Percentiles rank a stretch among this genome's conserved stretches.
Conservation (phyloP, 2,329 filamentous ascomycete genomes). For the Pseudocercospora ulei region DNA sequence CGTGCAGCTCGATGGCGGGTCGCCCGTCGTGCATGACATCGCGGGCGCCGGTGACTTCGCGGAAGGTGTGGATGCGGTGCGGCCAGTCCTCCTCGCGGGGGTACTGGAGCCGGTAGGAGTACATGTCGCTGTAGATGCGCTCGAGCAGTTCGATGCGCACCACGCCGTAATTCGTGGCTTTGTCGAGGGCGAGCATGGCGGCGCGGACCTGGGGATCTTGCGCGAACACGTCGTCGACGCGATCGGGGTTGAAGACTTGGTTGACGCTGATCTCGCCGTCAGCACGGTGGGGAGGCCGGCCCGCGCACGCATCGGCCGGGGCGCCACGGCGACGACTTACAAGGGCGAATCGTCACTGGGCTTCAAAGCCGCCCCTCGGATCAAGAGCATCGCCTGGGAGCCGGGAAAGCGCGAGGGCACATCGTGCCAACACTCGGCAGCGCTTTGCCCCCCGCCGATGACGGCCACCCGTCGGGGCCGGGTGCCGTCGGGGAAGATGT, state of each 20-base stretch:
- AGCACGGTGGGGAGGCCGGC: no score
- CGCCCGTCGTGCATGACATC: slow-evolving; percentile 33
- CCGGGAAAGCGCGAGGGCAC: slow-evolving; percentile 74
- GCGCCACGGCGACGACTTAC: slow-evolving; percentile 12
- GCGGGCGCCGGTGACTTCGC: slow-evolving; percentile 52
- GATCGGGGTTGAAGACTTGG: slow-evolving; percentile 86
- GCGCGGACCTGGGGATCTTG: slow-evolving; percentile 55
- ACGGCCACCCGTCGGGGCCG: slow-evolving; percentile 66
- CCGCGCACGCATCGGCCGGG: neutral
- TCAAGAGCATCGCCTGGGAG: slow-evolving; percentile 64
- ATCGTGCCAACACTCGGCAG: slow-evolving; percentile 91
- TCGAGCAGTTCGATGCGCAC: slow-evolving; percentile 87
- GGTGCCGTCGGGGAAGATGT: slow-evolving; percentile 49
- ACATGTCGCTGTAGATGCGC: slow-evolving; percentile 75
- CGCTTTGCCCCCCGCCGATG: slow-evolving; percentile 81
- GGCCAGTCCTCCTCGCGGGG: slow-evolving; percentile 67
- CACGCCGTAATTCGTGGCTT: slow-evolving; percentile 87
- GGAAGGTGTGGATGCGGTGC: slow-evolving; percentile 64
- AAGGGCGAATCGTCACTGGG: slow-evolving; percentile 95
- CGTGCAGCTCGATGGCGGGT: slow-evolving; percentile 48
- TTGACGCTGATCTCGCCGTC: no score
- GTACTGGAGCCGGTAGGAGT: slow-evolving; percentile 67
- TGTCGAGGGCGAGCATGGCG: slow-evolving; percentile 56
- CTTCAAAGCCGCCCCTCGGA: slow-evolving; percentile 71
- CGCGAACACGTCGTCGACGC: slow-evolving; percentile 65